Percentiles rank a stretch among this genome's conserved stretches.
Conservation (phyloP, 495 filamentous ascomycete genomes). For the Tuber borchii region DNA sequence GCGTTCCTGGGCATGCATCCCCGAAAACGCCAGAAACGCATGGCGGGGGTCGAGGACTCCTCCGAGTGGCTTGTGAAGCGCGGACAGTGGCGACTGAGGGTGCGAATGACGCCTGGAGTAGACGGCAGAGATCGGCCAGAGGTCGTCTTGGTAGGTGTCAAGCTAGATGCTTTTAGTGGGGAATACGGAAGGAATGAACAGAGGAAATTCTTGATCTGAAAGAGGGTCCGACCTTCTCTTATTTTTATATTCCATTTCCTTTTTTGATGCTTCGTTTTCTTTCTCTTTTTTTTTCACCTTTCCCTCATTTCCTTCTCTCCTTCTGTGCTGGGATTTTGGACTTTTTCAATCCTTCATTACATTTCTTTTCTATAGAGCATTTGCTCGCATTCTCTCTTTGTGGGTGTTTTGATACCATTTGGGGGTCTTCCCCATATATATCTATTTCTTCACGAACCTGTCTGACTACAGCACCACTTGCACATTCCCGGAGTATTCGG, state of each 20-base stretch:
- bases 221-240: constrained; percentile 4
- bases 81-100: constrained; percentile 74
- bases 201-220: constrained; percentile 57
- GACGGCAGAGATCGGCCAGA: constrained; percentile 49
- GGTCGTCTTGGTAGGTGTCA: constrained; percentile 69
- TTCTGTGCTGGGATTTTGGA: neutral
- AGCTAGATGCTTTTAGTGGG: constrained; percentile 66
- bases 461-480: neutral
- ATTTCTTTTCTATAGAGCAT: constrained; percentile 1
- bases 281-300: neutral
- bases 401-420: neutral
- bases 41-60: constrained; percentile 39
- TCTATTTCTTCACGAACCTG: neutral
- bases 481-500: neutral
- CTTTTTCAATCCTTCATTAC: neutral
- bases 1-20: constrained; percentile 33
- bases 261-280: neutral
- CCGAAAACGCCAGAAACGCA: constrained; percentile 51
- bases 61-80: constrained; percentile 65
- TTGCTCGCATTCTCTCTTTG: constrained; percentile 4
- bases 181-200: constrained; percentile 62
- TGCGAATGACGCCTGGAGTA: constrained; percentile 49
- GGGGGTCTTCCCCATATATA: neutral
- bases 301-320: neutral
- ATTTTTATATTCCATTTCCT: neutral